phyloP scores from a whole-genome alignment of 257 asterid genomes.

The Galeopsis tetrahit region DNA sequence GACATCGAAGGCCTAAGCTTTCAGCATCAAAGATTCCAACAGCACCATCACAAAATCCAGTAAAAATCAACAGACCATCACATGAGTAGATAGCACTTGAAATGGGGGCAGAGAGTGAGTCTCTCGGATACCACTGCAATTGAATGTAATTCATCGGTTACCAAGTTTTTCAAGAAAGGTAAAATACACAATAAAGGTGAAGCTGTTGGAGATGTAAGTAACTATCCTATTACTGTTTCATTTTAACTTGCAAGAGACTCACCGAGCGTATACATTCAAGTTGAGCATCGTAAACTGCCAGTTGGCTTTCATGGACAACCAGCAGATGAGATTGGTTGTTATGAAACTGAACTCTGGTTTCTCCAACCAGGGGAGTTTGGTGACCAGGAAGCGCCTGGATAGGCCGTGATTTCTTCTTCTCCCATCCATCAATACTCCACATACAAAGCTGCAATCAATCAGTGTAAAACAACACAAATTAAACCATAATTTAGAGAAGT shows the following conservation, averaged over 20 bases:
- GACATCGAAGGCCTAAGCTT: constrained; percentile 67
- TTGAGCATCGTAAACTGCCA: constrained; percentile 77
- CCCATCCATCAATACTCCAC: constrained; percentile 96
- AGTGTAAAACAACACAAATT: neutral
- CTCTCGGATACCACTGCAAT: constrained; percentile 90
- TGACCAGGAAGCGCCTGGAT: constrained; percentile 82
- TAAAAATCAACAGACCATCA: constrained; percentile 66
- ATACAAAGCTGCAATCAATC: constrained; percentile 60
- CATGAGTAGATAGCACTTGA: constrained; percentile 88
- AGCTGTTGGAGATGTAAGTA: neutral
- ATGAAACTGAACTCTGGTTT: constrained; percentile 87
- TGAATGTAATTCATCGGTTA: constrained; percentile 18
- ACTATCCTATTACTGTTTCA: neutral
- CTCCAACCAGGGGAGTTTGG: constrained; percentile 67
- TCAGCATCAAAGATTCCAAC: constrained; percentile 86
- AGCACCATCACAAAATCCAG: constrained; percentile 92
- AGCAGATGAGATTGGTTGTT: constrained; percentile 82
- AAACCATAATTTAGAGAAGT: neutral
- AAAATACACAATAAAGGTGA: neutral
- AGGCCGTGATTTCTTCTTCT: constrained; percentile 77
- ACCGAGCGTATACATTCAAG: constrained; percentile 84
- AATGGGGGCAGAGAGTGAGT: constrained; percentile 71
- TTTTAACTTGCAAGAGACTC: constrained; percentile 36
- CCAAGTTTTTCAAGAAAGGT: neutral
- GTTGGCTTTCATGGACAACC: constrained; percentile 88